Evolutionary conservation across 176 grass and related monocot species (phyloP), one percentile per base, ranked within the genome.

Genomic region (Elymus sibiricus): DNA sequence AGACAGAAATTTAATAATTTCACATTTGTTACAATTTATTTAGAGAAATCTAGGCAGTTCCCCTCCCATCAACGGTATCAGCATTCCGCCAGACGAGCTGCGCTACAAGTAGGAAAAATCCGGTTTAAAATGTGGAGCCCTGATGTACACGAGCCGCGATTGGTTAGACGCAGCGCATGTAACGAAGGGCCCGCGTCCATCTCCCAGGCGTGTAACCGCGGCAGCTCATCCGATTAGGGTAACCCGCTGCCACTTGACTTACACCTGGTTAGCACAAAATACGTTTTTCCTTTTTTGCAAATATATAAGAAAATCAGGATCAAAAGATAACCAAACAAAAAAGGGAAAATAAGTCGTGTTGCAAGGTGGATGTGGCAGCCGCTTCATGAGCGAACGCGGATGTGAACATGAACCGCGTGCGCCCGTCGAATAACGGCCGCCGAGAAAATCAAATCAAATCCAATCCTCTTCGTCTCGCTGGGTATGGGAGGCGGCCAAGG

Each of bases 131-230:
- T 89, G 77, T 89, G 2, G 47, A 28, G 82, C 26, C 83, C 88
- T 49, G 82, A 89, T 89, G 88, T 85, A 89, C 77, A 84, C 83
- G 60, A 9, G 77, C 70, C 77, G 4, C 37, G 27, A 85, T 76
- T 2, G 32, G 0, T 0, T 9, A 22, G 4, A 11, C 80, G 26
- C 28, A 47, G 66, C 67, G 79, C 74, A 79, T 83, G 92, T 88
- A 93, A 90, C 92, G 88, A 90, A 79, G 89, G 75, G 74, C 79
- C 15, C 39, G 2, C 29, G 10, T 86, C 17, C 0, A 24, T 93
- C 86, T 93, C 25, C 83, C 88, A 93, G 68, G 86, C 79, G 89
- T 88, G 92, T 90, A 93, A 93, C 88, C 76, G 92, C 71, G 89
- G 7, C 86, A 76, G 89, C 79, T 82, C 88, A 93, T 86, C 79